These are phyloP conservation scores for Calonectria honghensis DNA, from an alignment of 2,329 filamentous ascomycete species.

Conservation along the genomic window DNA sequence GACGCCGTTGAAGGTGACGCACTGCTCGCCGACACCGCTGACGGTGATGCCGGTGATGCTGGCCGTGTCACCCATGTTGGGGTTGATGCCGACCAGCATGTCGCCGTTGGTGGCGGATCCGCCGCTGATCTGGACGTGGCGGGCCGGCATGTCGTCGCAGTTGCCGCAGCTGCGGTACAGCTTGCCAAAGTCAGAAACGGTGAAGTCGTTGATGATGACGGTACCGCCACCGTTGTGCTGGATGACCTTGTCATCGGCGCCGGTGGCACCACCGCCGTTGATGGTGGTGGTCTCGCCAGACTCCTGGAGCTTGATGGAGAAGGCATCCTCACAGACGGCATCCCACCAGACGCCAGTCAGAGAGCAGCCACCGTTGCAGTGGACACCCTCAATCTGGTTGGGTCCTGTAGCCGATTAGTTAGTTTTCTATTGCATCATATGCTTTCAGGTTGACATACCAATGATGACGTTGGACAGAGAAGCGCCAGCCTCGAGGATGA, in stretches of 20 bases:
- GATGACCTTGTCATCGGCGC: slow-evolving; percentile 67
- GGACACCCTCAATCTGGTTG: slow-evolving; percentile 67
- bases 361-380: slow-evolving; percentile 66
- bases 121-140: slow-evolving; percentile 66
- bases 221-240: slow-evolving; percentile 69
- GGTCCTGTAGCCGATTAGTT: slow-evolving; percentile 44
- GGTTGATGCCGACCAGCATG: slow-evolving; percentile 64
- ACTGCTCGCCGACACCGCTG: slow-evolving; percentile 48
- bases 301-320: slow-evolving; percentile 55
- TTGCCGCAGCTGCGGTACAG: slow-evolving; percentile 71
- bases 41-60: slow-evolving; percentile 50
- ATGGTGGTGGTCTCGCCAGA: slow-evolving; percentile 59
- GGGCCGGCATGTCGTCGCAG: slow-evolving; percentile 58
- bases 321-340: slow-evolving; percentile 68
- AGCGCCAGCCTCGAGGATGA: slow-evolving; percentile 64
- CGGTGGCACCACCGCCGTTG: slow-evolving; percentile 67
- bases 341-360: slow-evolving; percentile 69
- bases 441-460: slow-evolving; percentile 52
- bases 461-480: slow-evolving; percentile 69
- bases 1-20: slow-evolving; percentile 50
- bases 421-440: not conserved
- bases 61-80: slow-evolving; percentile 62
- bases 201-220: slow-evolving; percentile 63
- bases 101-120: slow-evolving; percentile 61
- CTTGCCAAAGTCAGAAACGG: slow-evolving; percentile 68